Evolutionary conservation across 2,329 filamentous ascomycete species (phyloP), one percentile per base, ranked within the genome.

Genomic region (Ceratocystis eucalypticola): DNA sequence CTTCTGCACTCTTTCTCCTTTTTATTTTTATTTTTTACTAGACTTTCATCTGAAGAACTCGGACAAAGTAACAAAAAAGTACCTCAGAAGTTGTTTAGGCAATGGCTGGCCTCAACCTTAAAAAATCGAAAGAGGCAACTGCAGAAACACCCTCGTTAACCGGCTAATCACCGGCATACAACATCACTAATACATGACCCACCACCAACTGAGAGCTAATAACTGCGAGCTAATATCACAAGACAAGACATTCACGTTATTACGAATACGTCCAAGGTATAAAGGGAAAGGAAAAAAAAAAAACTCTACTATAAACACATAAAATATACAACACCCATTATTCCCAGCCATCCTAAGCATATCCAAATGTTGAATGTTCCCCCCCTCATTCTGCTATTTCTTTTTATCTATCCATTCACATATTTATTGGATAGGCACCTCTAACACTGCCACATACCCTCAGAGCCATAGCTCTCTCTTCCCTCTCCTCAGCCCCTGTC

Each of bases 261-360:
- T 37, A 28, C 20, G 6, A 7, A 8, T 57, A 28, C 22, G 17
- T 30, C 28, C 6, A 30, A 15, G 53, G 6, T 20, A 22, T 50
- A n/a, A 30, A 10, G 25, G 7, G 7, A 33, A 2, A n/a, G 12
- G 33, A 30, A 30, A 5, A 55, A 10, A 55, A 63, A 63, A 48
- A 5, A 48, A 28, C n/a, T 44, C 8, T 22, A 62, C 20, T 22
- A 28, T 15, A 46, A 62, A 62, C 59, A 62, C 25, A 46, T 6
- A 44, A 30, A 62, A 33, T 12, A 63, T 46, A 20, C n/a, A 63
- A 20, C 28, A 30, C 17, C 61, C 44, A 30, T 48, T 46, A 28
- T 63, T 30, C n/a, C 44, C 61, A 63, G 48, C 22, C 53, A 63
- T 17, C 61, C 41, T 33, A 25, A 12, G 41, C 61, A 20, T 63